Conservation (phyloP, 2,329 filamentous ascomycete species). For the Venturia aucupariae region DNA sequence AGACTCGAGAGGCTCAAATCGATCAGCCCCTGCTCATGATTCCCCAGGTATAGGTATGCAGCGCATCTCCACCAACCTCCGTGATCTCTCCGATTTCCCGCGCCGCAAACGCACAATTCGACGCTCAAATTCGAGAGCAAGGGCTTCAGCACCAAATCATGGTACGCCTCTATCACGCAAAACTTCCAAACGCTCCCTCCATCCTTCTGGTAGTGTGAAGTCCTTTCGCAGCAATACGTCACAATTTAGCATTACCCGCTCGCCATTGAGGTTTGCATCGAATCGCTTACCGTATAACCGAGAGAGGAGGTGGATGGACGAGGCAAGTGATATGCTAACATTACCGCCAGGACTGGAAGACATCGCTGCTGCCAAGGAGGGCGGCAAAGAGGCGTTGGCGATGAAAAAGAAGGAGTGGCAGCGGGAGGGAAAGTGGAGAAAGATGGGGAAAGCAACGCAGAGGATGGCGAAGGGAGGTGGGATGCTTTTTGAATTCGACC, state of each 20-base stretch:
- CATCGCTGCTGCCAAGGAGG: conserved; percentile 36
- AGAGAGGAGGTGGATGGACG: conserved; percentile 46
- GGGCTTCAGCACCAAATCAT: conserved; percentile 30
- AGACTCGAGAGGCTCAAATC: conserved; percentile 24
- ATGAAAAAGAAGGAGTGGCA: conserved; percentile 51
- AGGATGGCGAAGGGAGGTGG: conserved; percentile 40
- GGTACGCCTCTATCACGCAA: neutral
- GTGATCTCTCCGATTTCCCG: conserved; percentile 47
- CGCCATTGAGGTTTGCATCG: conserved; percentile 41
- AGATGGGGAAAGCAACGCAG: conserved; percentile 45
- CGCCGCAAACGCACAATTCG: conserved; percentile 44
- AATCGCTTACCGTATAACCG: conserved; percentile 39
- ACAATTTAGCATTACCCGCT: conserved; percentile 25
- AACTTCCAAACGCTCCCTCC: conserved; percentile 24
- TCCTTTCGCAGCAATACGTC: conserved; percentile 34
- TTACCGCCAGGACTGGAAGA: conserved; percentile 43
- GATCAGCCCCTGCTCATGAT: conserved; percentile 15
- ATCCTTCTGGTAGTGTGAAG: conserved; percentile 31
- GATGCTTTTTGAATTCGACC: conserved; percentile 71
- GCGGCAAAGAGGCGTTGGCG: conserved; percentile 37
- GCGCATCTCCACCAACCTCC: conserved; percentile 50
- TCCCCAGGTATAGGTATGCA: conserved; percentile 36
- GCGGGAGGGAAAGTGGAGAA: conserved; percentile 58
- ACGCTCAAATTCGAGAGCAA: conserved; percentile 37
- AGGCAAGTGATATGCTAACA: conserved; percentile 57